Conservation (phyloP, 2,329 filamentous ascomycete genomes). For the Aspergillus sp. region DNA sequence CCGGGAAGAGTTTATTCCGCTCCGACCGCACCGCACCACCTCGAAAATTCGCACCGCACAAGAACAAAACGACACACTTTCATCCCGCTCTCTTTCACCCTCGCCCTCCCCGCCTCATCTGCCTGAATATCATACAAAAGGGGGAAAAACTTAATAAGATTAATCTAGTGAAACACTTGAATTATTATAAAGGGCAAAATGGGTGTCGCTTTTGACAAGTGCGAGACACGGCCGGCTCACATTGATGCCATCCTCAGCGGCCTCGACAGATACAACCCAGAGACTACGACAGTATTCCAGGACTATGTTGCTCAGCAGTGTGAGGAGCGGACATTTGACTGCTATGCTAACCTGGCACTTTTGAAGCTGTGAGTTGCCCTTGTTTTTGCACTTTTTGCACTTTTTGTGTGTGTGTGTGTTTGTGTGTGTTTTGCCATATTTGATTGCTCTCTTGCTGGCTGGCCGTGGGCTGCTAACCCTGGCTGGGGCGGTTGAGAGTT, state of each 20-base stretch:
- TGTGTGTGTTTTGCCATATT: slow-evolving; percentile 1
- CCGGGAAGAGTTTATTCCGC: slow-evolving; percentile 1
- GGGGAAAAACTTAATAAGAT: background rate
- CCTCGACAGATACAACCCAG: slow-evolving; percentile 96
- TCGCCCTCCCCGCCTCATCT: background rate
- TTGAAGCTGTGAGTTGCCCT: slow-evolving; percentile 73
- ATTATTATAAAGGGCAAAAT: slow-evolving; percentile 13
- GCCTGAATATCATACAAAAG: slow-evolving; percentile 1
- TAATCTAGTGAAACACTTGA: slow-evolving; percentile 5
- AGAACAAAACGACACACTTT: background rate
- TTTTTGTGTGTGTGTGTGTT: no score
- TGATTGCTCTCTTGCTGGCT: background rate
- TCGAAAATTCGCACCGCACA: slow-evolving; percentile 19
- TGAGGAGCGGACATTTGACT: slow-evolving; percentile 88
- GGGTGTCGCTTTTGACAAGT: slow-evolving; percentile 65
- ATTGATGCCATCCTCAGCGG: slow-evolving; percentile 93
- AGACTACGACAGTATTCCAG: slow-evolving; percentile 89
- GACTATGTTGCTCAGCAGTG: slow-evolving; percentile 92
- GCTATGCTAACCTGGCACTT: slow-evolving; percentile 92
- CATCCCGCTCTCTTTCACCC: background rate
- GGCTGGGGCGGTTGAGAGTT: background rate
- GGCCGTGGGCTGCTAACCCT: background rate
- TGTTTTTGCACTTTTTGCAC: slow-evolving; percentile 7
- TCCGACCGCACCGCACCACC: slow-evolving; percentile 1
- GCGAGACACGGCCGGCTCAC: slow-evolving; percentile 83